Conservation (phyloP, 177 flowering plant species). For the Vitis hybrid region DNA sequence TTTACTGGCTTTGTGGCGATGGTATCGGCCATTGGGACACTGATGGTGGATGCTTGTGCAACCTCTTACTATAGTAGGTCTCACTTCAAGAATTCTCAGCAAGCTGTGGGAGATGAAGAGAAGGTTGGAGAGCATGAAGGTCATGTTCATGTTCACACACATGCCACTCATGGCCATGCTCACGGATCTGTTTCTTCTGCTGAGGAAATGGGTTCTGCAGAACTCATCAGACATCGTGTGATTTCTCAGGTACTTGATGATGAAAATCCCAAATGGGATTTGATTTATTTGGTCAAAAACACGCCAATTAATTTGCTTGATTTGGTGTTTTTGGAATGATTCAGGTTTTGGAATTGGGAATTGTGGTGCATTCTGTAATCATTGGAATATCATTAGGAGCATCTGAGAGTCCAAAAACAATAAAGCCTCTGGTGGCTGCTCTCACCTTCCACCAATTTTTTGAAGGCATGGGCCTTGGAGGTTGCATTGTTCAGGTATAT, state of each 20-base stretch:
- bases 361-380: conserved; percentile 32
- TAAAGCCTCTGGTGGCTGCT: conserved; percentile 28
- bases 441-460: conserved; percentile 33
- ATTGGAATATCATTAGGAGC: conserved; percentile 33
- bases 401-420: conserved; percentile 23
- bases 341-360: conserved; percentile 32
- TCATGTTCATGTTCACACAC: conserved; percentile 29
- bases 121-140: conserved; percentile 7
- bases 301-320: not conserved
- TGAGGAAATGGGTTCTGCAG: not conserved
- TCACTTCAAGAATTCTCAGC: conserved; percentile 12
- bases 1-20: conserved; percentile 46
- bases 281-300: not conserved
- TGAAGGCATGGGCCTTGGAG: conserved; percentile 36
- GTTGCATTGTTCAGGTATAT: conserved; percentile 27
- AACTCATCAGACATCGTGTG: conserved; percentile 27
- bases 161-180: conserved; percentile 33
- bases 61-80: conserved; percentile 23
- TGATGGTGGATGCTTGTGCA: conserved; percentile 36
- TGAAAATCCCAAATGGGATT: not conserved
- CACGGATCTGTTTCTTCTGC: conserved; percentile 18
- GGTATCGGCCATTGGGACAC: conserved; percentile 32
- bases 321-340: not conserved
- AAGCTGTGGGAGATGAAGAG: conserved; percentile 6
- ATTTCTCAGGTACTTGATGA: conserved; percentile 31